Evolutionary conservation across 306 rosid genomes (phyloP).

Genomic region (Lathyrus sativus): DNA sequence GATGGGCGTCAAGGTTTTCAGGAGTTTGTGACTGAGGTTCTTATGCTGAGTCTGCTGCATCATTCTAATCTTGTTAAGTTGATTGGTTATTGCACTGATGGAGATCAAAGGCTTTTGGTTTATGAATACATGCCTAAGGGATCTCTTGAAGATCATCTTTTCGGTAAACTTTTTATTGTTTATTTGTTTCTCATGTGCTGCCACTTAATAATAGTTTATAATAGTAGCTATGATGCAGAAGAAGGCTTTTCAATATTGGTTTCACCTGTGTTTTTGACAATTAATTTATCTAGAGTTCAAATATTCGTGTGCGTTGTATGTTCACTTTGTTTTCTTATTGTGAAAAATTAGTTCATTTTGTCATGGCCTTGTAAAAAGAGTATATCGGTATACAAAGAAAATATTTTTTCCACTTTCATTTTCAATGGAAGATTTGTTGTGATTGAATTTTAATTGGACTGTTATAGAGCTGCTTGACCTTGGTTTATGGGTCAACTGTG

Average conservation of each 20-base stretch:
- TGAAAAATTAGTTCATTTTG: conserved; percentile 25
- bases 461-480: conserved; percentile 15
- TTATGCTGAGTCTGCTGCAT: conserved; percentile 88
- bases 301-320: conserved; percentile 6
- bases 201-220: neutral
- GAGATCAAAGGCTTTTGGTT: conserved; percentile 89
- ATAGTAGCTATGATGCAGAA: neutral
- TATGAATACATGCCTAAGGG: conserved; percentile 91
- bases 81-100: conserved; percentile 94
- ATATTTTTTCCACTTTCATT: neutral
- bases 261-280: conserved; percentile 6
- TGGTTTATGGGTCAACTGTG: conserved; percentile 22
- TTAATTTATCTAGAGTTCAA: conserved; percentile 17
- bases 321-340: conserved; percentile 13
- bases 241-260: neutral
- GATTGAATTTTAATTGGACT: conserved; percentile 17
- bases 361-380: neutral
- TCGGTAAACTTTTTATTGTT: conserved; percentile 49
- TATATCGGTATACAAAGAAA: too few species aligned
- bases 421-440: conserved; percentile 3
- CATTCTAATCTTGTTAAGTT: conserved; percentile 87
- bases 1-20: conserved; percentile 90
- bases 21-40: conserved; percentile 92
- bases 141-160: conserved; percentile 79
- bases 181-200: neutral